phyloP scores from a whole-genome alignment of 306 rosid species.

The Ceratonia siliqua region DNA sequence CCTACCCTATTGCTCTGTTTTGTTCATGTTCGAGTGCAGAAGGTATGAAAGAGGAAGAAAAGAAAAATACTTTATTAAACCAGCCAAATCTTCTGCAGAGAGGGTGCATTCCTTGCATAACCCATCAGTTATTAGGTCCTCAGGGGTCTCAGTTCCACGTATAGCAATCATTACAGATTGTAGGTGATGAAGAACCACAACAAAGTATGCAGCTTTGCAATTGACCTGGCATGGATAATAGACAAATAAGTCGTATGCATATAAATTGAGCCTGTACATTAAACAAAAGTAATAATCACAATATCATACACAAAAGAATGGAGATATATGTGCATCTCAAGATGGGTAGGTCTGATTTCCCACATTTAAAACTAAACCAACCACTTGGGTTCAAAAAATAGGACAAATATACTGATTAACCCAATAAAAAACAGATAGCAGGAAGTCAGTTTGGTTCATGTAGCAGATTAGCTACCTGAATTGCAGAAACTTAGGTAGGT shows the following conservation, averaged over 20 bases:
- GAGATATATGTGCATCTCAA: conserved; percentile 3
- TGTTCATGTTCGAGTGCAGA: background rate
- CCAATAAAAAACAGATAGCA: background rate
- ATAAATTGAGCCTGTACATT: conserved; percentile 15
- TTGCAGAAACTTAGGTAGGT: background rate
- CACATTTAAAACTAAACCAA: conserved; percentile 23
- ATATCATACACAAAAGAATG: background rate
- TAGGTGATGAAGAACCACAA: conserved; percentile 80
- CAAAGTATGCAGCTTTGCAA: conserved; percentile 88
- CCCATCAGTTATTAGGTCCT: conserved; percentile 90
- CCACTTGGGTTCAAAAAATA: background rate
- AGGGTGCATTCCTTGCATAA: conserved; percentile 75
- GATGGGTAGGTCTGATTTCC: conserved; percentile 11
- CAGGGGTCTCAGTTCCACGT: conserved; percentile 97
- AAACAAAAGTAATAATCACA: conserved; percentile 16
- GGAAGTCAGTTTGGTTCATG: background rate
- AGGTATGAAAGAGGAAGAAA: conserved; percentile 26
- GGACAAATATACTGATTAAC: background rate
- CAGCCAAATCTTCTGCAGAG: conserved; percentile 76
- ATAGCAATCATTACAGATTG: conserved; percentile 72
- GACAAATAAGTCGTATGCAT: conserved; percentile 21
- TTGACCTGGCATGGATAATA: conserved; percentile 57
- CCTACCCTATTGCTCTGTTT: conserved; percentile 17
- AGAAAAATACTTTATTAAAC: conserved; percentile 69
- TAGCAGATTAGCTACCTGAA: background rate